A percentile compares a stretch with the other conserved stretches of the same genome.
These are phyloP conservation scores for Aspergillus cejpii DNA, from an alignment of 2,329 filamentous ascomycete genomes.

Conservation along the genomic window DNA sequence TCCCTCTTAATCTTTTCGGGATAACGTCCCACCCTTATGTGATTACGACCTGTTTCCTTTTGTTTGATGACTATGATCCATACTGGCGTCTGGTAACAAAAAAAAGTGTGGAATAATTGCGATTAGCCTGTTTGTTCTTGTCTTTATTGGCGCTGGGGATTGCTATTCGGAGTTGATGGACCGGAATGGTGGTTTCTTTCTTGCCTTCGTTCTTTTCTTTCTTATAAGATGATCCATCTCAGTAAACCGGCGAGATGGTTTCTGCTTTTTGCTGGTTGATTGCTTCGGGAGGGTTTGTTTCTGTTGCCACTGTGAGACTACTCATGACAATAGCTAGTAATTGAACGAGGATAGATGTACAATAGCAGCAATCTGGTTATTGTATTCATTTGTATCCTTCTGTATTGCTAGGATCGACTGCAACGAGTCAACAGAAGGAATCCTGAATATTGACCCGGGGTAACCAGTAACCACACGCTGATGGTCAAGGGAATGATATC, in stretches of 20 bases:
- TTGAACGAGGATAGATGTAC: not conserved
- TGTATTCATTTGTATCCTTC: too few relatives aligned
- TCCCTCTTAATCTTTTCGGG: not conserved
- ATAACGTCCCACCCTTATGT: not conserved
- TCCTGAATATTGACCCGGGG: too few relatives aligned
- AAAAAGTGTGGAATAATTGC: conserved; percentile 1
- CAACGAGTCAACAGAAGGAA: too few relatives aligned
- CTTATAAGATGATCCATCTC: not conserved
- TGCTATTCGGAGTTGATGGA: not conserved
- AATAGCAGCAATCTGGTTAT: too few relatives aligned
- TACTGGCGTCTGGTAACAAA: not conserved
- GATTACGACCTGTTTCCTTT: not conserved
- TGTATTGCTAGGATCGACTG: too few relatives aligned
- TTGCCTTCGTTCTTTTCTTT: too few relatives aligned
- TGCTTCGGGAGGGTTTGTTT: not conserved
- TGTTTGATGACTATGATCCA: not conserved
- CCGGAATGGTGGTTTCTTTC: too few relatives aligned
- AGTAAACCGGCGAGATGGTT: not conserved
- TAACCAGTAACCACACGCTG: conserved; percentile 54
- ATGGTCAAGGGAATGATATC: conserved; percentile 60
- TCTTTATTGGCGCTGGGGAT: not conserved
- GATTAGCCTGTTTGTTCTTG: conserved; percentile 1
- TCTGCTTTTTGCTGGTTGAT: not conserved
- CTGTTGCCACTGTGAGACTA: not conserved
- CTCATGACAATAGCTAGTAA: not conserved